These are phyloP conservation scores for Kuraishia ogatae DNA, from an alignment of 805 yeast genomes.

Conservation along the genomic window DNA sequence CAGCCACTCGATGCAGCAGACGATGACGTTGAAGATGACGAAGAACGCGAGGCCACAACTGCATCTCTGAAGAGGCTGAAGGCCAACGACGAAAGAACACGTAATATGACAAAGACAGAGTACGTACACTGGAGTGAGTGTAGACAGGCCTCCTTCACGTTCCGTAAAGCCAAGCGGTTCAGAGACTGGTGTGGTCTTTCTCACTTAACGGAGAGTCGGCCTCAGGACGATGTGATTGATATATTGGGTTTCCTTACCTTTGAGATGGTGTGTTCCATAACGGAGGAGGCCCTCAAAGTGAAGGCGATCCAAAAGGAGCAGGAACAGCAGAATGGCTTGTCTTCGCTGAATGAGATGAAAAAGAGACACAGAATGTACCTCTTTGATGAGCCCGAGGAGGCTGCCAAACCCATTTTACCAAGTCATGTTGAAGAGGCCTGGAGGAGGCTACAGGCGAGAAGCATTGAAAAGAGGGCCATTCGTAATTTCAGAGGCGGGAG, in stretches of 20 bases:
- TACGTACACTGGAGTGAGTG: conserved; percentile 99
- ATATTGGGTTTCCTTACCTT: conserved; percentile 91
- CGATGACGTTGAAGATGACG: conserved; percentile 70
- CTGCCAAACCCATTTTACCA: conserved; percentile 68
- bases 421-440: conserved; percentile 86
- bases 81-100: conserved; percentile 90
- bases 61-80: conserved; percentile 86
- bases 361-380: conserved; percentile 48
- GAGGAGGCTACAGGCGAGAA: conserved; percentile 59
- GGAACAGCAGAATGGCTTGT: conserved; percentile 2
- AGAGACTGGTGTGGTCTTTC: conserved; percentile 94
- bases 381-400: conserved; percentile 85
- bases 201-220: conserved; percentile 77
- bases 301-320: conserved; percentile 46
- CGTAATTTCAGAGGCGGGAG: conserved; percentile 55
- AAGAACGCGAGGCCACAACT: conserved; percentile 79
- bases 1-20: conserved; percentile 71
- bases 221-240: conserved; percentile 94
- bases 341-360: conserved; percentile 25
- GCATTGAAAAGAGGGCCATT: conserved; percentile 51
- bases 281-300: conserved; percentile 83
- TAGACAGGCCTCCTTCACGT: conserved; percentile 94
- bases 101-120: conserved; percentile 91
- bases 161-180: conserved; percentile 87
- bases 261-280: conserved; percentile 90